These are phyloP conservation scores for Achaetomiella virescens DNA, from an alignment of 495 filamentous ascomycete genomes.

Conservation along the genomic window DNA sequence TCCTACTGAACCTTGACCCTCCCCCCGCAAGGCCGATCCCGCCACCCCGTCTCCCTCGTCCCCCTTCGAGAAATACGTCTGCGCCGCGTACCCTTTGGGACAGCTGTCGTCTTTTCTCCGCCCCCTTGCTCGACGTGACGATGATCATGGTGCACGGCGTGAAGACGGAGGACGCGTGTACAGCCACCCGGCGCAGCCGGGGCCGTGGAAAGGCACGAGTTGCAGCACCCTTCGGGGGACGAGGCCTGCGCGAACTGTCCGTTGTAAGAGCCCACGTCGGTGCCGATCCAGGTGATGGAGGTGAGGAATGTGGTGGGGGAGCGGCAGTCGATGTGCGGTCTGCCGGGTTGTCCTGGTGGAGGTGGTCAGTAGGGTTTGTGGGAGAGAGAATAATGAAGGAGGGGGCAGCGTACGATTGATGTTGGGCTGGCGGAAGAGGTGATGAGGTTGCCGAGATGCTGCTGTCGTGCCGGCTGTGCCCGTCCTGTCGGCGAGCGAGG, in stretches of 20 bases:
- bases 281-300: constrained; percentile 13
- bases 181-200: constrained; percentile 25
- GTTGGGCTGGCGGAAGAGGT: constrained; percentile 4
- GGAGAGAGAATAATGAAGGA: background rate
- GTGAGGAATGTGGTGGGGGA: constrained; percentile 15
- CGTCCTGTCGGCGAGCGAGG: background rate
- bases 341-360: background rate
- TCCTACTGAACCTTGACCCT: background rate
- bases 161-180: constrained; percentile 1
- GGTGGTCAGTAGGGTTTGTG: background rate
- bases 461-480: background rate
- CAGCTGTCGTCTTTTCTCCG: background rate
- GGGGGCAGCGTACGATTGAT: constrained; percentile 2
- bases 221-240: constrained; percentile 20
- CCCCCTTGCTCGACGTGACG: background rate
- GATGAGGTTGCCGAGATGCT: background rate
- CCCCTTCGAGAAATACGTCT: constrained; percentile 6
- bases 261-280: background rate
- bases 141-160: constrained; percentile 24
- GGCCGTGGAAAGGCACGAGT: background rate
- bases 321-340: constrained; percentile 10
- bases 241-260: constrained; percentile 1
- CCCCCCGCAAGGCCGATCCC: constrained; percentile 16
- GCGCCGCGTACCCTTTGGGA: constrained; percentile 10
- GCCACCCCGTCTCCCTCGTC: background rate